A percentile compares a stretch with the other conserved stretches of the same genome.
phyloP scores from a whole-genome alignment of 129 eudicot species.

The Heracleum sosnowskyi region DNA sequence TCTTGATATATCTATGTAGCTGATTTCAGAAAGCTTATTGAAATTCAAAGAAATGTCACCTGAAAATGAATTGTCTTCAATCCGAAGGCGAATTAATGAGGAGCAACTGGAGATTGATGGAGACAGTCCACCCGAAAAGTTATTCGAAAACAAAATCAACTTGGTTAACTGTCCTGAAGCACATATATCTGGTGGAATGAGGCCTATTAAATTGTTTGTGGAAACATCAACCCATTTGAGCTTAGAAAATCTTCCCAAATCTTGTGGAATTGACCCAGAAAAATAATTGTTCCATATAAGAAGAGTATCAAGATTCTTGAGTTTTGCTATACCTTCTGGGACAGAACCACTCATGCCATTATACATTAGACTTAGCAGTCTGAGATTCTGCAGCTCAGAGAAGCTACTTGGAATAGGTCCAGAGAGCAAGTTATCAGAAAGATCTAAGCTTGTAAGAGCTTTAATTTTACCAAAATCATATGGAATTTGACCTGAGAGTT shows the following conservation, averaged over 20 bases:
- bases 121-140: conserved; percentile 59
- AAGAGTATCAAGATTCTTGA: conserved; percentile 65
- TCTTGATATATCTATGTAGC: conserved; percentile 65
- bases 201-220: conserved; percentile 58
- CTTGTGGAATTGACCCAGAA: conserved; percentile 63
- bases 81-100: conserved; percentile 71
- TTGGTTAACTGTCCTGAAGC: conserved; percentile 48
- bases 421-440: conserved; percentile 79
- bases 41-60: conserved; percentile 59
- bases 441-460: conserved; percentile 69
- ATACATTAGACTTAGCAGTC: conserved; percentile 72
- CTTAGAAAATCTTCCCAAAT: conserved; percentile 66
- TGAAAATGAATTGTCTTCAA: conserved; percentile 73
- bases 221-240: conserved; percentile 84
- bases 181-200: conserved; percentile 69
- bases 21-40: conserved; percentile 28
- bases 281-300: conserved; percentile 83
- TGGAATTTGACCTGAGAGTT: conserved; percentile 55
- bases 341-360: conserved; percentile 76
- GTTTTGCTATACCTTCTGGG: conserved; percentile 69
- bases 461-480: conserved; percentile 39
- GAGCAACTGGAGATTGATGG: conserved; percentile 69
- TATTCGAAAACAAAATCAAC: conserved; percentile 75
- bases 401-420: conserved; percentile 77
- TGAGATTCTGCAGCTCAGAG: conserved; percentile 54